phyloP scores from a whole-genome alignment of 805 yeast species.

The Tetrapisispora fleetii region DNA sequence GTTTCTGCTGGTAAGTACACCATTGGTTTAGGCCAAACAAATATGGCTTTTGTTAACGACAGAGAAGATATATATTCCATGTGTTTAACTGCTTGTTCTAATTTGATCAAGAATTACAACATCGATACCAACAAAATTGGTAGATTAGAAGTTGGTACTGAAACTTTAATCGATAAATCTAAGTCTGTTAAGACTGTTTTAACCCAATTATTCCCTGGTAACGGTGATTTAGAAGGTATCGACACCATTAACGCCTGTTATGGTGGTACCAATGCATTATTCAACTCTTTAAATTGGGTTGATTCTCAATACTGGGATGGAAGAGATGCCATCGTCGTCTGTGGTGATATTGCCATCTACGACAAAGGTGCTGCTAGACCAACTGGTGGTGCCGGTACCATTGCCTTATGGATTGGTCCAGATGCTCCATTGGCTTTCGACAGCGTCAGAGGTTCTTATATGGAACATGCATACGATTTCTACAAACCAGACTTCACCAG shows the following conservation, averaged over 20 bases:
- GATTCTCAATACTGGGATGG: constrained; percentile 98
- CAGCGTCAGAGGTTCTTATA: constrained; percentile 76
- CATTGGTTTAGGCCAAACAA: constrained; percentile 96
- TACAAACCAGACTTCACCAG: constrained; percentile 95
- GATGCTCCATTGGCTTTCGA: constrained; percentile 96
- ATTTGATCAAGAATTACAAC: constrained; percentile 68
- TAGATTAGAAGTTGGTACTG: constrained; percentile 96
- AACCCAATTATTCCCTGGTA: constrained; percentile 86
- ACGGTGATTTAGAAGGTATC: constrained; percentile 88
- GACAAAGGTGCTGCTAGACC: constrained; percentile 98
- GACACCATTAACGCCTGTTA: constrained; percentile 96
- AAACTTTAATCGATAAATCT: constrained; percentile 91
- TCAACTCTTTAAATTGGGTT: constrained; percentile 91
- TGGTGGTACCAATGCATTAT: constrained; percentile 94
- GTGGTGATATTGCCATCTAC: constrained; percentile 97
- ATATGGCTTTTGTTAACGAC: constrained; percentile 95
- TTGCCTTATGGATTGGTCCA: constrained; percentile 90
- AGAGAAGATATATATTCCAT: constrained; percentile 95
- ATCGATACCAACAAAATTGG: constrained; percentile 78
- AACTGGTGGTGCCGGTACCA: constrained; percentile 98
- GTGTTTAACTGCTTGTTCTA: constrained; percentile 77
- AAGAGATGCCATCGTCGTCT: constrained; percentile 90
- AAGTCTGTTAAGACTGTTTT: constrained; percentile 92
- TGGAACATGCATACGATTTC: constrained; percentile 97
- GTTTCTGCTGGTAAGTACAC: constrained; percentile 94